Conservation (phyloP, 306 rosid species). For the Citrullus colocynthis region DNA sequence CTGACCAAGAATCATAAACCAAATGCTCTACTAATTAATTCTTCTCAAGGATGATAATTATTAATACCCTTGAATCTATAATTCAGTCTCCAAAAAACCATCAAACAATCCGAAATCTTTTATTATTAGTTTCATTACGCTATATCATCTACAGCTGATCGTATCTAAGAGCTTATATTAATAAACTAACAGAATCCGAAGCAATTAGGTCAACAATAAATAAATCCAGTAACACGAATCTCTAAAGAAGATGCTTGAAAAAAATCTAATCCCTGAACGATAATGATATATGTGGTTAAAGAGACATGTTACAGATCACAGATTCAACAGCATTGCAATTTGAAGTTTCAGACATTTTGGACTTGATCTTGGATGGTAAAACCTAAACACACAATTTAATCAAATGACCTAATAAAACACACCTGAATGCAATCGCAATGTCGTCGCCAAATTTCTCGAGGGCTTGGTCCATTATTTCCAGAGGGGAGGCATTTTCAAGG, state of each 20-base stretch:
- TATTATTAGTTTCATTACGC: background rate
- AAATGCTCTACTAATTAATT: background rate
- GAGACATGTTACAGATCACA: background rate
- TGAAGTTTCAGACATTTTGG: background rate
- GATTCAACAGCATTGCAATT: background rate
- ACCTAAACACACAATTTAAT: background rate
- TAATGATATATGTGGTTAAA: background rate
- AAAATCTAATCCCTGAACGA: background rate
- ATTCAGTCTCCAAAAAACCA: background rate
- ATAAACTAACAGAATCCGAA: no score
- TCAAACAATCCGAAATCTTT: background rate
- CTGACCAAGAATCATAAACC: background rate
- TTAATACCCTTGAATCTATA: background rate
- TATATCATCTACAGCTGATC: background rate
- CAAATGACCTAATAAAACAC: background rate
- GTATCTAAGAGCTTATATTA: no score
- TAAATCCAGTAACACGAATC: background rate
- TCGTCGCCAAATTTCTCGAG: constrained; percentile 61
- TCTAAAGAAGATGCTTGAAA: background rate
- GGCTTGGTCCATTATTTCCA: constrained; percentile 62
- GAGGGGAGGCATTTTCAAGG: constrained; percentile 69
- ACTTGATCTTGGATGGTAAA: background rate
- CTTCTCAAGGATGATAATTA: background rate
- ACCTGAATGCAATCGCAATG: constrained; percentile 91
- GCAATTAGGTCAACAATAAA: no score